Base-by-base conservation (phyloP, 2,329 filamentous ascomycete genomes). In the Calonectria fujianensis region DNA sequence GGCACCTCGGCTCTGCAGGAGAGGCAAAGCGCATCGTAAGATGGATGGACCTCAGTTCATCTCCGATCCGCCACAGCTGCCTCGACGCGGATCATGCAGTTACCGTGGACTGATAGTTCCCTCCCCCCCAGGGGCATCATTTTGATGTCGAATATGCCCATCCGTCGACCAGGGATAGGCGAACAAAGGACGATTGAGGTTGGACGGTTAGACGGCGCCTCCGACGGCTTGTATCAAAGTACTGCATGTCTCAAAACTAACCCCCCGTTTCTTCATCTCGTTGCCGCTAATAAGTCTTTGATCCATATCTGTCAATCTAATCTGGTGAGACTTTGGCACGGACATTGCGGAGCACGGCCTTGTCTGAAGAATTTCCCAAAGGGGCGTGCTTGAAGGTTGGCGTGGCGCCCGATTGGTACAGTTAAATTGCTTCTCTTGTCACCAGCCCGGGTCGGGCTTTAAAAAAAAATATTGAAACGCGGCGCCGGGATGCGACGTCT, bases 201-300 rank as follows among this genome's bases (percentile, higher is more conserved):
- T 68, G 65, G 39, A 50, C 39, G 45, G 31, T 63, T 37, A 45
- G 50, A 57, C 65, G 54, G 70, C 52, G 54, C 52, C 63, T 50
- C 66, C 67, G 69, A 64, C 51, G 48, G 71, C 57, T 52, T 59
- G 72, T 73, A 73, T 75, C 71, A 65, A 57, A 63, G 39, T 70
- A 57, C 70, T 74, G 74, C 70, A 69, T 78, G 74, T 75, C 70
- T 73, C 37, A 72, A 72, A 69, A 7, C 24, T 51, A 48, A 48
- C 41, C 52, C 70, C 65, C 57, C 74, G 64, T 75, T 75, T 70
- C 70, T 79, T 75, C 70, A 73, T 74, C 61, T 72, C 65, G 52
- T 69, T 70, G 69, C 73, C 70, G 66, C 69, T 59, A 69, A 50
- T 59, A 69, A 50, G 39, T 69, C 31, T 48, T 65, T 50, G 50